Evolutionary conservation across 192 early-diverging fungal genomes (phyloP), one percentile per base, ranked within the genome.

Genomic region (Spinellus fusiger): DNA sequence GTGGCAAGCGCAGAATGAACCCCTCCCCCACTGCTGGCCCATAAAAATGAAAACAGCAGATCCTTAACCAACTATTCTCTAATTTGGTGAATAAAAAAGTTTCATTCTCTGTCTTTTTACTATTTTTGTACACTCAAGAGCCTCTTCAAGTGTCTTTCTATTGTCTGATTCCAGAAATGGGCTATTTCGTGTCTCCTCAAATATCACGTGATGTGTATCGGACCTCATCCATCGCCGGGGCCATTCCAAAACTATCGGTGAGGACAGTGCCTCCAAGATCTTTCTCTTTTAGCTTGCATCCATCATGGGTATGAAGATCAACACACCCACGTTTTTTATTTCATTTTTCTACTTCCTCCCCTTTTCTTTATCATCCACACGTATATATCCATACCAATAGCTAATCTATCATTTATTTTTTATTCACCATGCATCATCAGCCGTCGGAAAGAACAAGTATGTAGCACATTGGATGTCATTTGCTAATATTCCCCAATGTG

Each of bases 1-100:
- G 89, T 74, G 90, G 88, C 76, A 98, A 97, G 91, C 87, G 93
- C 73, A 87, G 80, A 69, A 76, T 79, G 77, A 78, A 78, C 69
- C 77, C 77, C 61, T 70, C 77, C 54, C 77, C 77, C 38, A 78
- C 77, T 37, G 56, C 68, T 67, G 71, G 73, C 63, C 74, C 66
- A 65, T 64, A 78, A 77, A 63, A n/a, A n/a, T n/a, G 1, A 52
- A 25, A 22, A 1, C 18, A 52, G 8, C 2, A 13, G 10, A 5
- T 31, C 3, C 2, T 25, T 25, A 2, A 52, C 4, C 25, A 52
- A 0, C 50, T 8, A 27, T 26, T 37, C 13, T 37, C 35, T 9
- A 37, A 37, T 13, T 13, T 5, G 13, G 13, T 9, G 5, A 37
- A 37, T 9, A 37, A 9, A 37, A 9, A 37, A 13, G 7, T 0